Conservation (phyloP, 2,329 filamentous ascomycete genomes). For the Colletotrichum tofieldiae region DNA sequence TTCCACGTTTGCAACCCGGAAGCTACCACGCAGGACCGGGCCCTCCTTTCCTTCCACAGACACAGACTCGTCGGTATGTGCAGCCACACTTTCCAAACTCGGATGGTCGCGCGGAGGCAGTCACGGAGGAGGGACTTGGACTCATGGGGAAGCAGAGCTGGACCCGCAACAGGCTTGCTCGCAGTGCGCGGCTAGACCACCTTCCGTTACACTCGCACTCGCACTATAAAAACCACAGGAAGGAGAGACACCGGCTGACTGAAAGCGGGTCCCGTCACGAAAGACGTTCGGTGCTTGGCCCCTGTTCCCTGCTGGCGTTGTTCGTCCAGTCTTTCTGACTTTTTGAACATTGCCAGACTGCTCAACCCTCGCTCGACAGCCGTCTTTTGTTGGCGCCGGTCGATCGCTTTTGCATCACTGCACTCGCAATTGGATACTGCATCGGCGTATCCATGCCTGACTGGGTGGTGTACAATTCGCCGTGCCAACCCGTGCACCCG, state of each 20-base stretch:
- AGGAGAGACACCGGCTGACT: constrained; percentile 12
- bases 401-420: constrained; percentile 17
- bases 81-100: background rate
- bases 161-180: background rate
- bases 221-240: background rate
- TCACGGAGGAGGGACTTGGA: background rate
- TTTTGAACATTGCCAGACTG: background rate
- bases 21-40: background rate
- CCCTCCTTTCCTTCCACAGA: background rate
- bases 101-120: background rate
- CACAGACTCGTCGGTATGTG: background rate
- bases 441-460: background rate
- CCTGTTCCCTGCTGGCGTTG: constrained; percentile 5
- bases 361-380: background rate
- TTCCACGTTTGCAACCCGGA: background rate
- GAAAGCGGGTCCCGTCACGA: constrained; percentile 4
- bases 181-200: constrained; percentile 6
- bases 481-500: background rate
- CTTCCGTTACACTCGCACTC: constrained; percentile 1
- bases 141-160: constrained; percentile 3
- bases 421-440: background rate
- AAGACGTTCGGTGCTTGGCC: background rate
- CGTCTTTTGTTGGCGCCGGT: constrained; percentile 8
- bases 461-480: background rate
- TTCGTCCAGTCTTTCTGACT: constrained; percentile 16